Evolutionary conservation across 2,329 filamentous ascomycete species (phyloP).

Genomic region (Cercospora sojina): DNA sequence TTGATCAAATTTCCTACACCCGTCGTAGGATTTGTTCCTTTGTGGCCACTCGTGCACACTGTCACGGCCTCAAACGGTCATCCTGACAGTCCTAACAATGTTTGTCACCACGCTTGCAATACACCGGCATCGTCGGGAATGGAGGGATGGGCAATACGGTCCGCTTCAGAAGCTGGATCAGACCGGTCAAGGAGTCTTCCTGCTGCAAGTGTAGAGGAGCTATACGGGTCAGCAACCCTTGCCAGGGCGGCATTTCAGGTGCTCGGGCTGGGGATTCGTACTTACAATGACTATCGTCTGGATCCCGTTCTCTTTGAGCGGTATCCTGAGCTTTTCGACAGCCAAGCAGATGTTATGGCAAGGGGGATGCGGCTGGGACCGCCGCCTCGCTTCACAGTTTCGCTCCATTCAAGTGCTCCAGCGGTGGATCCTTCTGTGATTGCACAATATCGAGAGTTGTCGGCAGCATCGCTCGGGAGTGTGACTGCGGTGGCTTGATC

Average conservation of each 20-base stretch:
- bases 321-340: background rate
- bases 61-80: background rate
- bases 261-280: background rate
- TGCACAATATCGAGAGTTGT: background rate
- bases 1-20: background rate
- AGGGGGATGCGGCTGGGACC: background rate
- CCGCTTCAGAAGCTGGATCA: background rate
- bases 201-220: background rate
- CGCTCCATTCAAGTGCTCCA: background rate
- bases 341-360: background rate
- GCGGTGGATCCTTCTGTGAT: background rate
- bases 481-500: background rate
- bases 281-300: slow-evolving; percentile 1
- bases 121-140: background rate
- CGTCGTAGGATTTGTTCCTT: background rate
- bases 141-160: background rate
- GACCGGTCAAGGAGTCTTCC: background rate
- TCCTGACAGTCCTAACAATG: background rate
- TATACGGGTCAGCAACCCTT: background rate
- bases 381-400: background rate
- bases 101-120: background rate
- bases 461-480: background rate
- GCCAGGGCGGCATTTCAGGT: background rate
- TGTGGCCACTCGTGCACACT: slow-evolving; percentile 2
- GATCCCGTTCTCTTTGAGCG: slow-evolving; percentile 2